These are phyloP conservation scores for Lagerstroemia speciosa DNA, from an alignment of 345 rosid genomes.

Conservation along the genomic window DNA sequence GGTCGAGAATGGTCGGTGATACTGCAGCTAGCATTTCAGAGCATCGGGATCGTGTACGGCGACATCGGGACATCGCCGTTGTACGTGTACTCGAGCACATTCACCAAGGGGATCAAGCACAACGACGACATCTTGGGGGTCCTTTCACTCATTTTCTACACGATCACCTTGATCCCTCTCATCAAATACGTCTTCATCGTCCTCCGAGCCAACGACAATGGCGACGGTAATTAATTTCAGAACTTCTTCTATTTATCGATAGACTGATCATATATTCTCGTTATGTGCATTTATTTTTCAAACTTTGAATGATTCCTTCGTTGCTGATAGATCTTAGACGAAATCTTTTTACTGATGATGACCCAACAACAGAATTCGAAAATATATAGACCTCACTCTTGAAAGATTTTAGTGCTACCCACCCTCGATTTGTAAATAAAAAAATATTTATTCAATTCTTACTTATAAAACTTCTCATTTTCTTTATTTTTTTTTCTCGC, in stretches of 20 bases:
- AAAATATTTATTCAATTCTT: too few species aligned
- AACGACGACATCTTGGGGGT: constrained; percentile 45
- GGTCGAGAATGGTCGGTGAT: constrained; percentile 23
- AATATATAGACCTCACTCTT: too few species aligned
- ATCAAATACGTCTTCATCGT: constrained; percentile 45
- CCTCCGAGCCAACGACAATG: constrained; percentile 49
- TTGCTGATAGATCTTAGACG: too few species aligned
- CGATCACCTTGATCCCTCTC: constrained; percentile 45
- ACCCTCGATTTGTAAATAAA: too few species aligned
- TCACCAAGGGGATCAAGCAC: constrained; percentile 25
- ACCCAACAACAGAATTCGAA: too few species aligned
- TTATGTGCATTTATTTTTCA: too few species aligned
- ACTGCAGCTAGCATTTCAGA: constrained; percentile 47
- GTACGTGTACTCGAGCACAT: constrained; percentile 34
- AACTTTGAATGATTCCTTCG: too few species aligned
- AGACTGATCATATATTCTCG: neutral
- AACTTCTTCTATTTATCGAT: neutral
- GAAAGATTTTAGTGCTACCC: too few species aligned
- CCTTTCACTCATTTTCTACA: constrained; percentile 45
- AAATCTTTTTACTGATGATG: too few species aligned
- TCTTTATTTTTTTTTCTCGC: too few species aligned
- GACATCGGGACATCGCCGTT: constrained; percentile 59
- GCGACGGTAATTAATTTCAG: constrained; percentile 26
- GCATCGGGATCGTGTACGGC: constrained; percentile 51
- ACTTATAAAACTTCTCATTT: too few species aligned